Evolutionary conservation across 345 rosid genomes (phyloP), one percentile per base, ranked within the genome.

Genomic region (Hibiscus mutabilis): DNA sequence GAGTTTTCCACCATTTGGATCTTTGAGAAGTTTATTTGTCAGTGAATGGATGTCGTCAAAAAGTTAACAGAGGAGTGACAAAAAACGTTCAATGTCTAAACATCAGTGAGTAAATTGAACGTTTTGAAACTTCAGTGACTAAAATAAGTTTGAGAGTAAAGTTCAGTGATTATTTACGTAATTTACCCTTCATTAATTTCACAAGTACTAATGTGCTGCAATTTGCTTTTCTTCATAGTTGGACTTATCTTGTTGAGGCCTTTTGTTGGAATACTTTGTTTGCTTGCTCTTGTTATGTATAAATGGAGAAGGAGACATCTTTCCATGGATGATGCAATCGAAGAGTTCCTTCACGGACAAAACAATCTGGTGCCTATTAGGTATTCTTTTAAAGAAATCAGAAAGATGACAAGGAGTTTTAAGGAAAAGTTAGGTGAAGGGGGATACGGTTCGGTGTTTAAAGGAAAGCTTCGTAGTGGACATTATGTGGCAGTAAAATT

Each of bases 301-400:
- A 65, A 44, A 44, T 44, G n/a, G 18, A 4, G 69, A 22, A 42
- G 47, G 14, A 62, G 47, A 18, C 25, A 62, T 19, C 37, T 62
- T 18, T 62, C 66, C 2, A 2, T 7, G 11, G 55, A 65, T 44
- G 18, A 65, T 42, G 14, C 5, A 1, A 66, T 65, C 0, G 33
- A 68, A 53, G 72, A 33, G 27, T 53, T 69, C 46, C 21, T 69
- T 19, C 60, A 35, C 18, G 19, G 15, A 0, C 61, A 55, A 55
- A 55, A 69, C 1, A 55, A 68, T 33, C 12, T 53, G 14, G 13
- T 33, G 13, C 60, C 21, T 0, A 59, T 22, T 1, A 68, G 73
- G 52, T 74, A 68, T 47, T 74, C 68, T 8, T 68, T n/a, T 58
- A 25, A 29, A 11, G 49, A 74, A 5, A 56, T 74, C 1, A 67